Evolutionary conservation across 208 protist genomes (phyloP), one percentile per base, ranked within the genome.

Genomic region (Crithidia brevicula): DNA sequence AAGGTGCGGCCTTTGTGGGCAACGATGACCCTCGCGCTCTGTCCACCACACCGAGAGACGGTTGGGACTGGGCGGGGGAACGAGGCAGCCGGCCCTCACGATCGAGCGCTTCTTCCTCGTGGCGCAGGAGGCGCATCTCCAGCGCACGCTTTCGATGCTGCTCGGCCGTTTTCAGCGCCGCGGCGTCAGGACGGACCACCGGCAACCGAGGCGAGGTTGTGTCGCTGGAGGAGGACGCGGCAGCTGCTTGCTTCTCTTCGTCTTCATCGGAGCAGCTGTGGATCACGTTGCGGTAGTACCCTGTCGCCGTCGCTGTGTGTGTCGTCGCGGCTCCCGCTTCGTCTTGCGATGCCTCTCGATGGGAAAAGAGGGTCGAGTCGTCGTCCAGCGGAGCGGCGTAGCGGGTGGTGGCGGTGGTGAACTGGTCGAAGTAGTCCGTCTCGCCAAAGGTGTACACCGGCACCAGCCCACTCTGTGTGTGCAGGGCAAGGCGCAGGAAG

Each of bases 371-470:
- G 9, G 42, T 50, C 22, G 68, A 72, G 46, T 71, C 62, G 54
- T 77, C 75, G 28, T 81, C 75, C 27, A 60, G 51, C 22, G 49
- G 57, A 20, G 72, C 66, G 4, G 69, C 65, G 53, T 64, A 43
- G 38, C 59, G 65, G 13, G 66, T 64, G 45, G 43, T 67, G 45
- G 67, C 33, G n/a, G 67, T 72, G 53, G 33, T 53, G 58, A 60
- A 50, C 50, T 81, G 74, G 30, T 79, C 72, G 49, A 79, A 85
- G 51, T 79, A 85, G 72, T 89, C 74, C 36, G 73, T 85, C 54
- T 89, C 83, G 27, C 80, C 74, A 40, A 86, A 86, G n/a, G 70
- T 80, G 74, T 79, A 84, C 50, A 74, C 62, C 15, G 83, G 79
- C 40, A 89, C 77, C 20, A 89, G 72, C 42, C 58, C 53, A 40